phyloP scores from a whole-genome alignment of 441 rosid genomes.

The Brassica hybrid region DNA sequence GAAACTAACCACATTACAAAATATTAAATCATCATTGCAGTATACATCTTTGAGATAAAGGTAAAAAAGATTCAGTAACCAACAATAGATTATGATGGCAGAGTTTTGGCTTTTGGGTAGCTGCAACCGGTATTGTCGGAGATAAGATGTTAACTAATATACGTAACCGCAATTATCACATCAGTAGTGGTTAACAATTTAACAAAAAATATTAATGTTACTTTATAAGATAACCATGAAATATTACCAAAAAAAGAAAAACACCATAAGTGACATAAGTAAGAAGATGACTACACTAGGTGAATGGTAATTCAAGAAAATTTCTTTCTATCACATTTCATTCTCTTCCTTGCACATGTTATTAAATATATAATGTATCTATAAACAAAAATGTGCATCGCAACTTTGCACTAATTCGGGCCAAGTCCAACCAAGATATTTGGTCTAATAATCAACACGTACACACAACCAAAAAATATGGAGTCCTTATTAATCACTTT shows the following conservation, averaged over 20 bases:
- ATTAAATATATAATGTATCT: not conserved
- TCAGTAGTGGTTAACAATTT: not conserved
- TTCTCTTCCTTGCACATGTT: not conserved
- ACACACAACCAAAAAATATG: not conserved
- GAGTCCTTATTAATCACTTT: not conserved
- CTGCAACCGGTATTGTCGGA: not conserved
- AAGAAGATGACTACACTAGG: not conserved
- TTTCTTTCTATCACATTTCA: slow-evolving; percentile 1
- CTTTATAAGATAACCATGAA: not conserved
- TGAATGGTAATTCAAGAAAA: slow-evolving; percentile 2
- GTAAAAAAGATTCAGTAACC: not conserved
- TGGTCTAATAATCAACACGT: slow-evolving; percentile 12
- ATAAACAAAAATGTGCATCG: not conserved
- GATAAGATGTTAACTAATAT: not conserved
- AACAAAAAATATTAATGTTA: not conserved
- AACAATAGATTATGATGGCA: not conserved
- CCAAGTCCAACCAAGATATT: not conserved
- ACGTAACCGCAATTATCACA: not conserved
- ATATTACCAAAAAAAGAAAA: not conserved
- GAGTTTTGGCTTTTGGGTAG: not conserved
- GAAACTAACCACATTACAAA: too few species aligned
- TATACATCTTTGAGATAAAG: not conserved
- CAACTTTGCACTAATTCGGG: slow-evolving; percentile 7
- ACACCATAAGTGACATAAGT: not conserved
- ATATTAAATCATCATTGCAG: too few species aligned